Conservation (phyloP, 371 early-diverging fungal genomes). For the Dichotomocladium elegans region DNA sequence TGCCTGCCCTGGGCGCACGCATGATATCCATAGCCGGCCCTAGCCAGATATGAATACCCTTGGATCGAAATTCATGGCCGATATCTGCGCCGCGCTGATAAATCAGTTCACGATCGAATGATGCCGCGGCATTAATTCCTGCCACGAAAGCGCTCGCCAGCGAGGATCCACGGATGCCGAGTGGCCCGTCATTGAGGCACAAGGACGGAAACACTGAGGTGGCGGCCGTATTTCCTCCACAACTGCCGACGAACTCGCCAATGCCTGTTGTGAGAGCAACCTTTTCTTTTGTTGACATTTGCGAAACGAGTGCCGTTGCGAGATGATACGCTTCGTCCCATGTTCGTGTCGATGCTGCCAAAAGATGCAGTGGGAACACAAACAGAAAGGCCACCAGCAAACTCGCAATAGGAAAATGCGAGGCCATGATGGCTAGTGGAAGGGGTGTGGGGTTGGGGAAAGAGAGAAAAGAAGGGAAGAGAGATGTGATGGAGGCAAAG, state of each 20-base stretch:
- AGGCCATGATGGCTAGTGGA: background rate
- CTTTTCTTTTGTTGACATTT: conserved; percentile 31
- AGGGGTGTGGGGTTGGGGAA: background rate
- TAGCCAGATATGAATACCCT: conserved; percentile 46
- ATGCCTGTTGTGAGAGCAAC: conserved; percentile 27
- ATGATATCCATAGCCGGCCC: conserved; percentile 26
- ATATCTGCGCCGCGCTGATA: conserved; percentile 40
- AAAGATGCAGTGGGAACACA: too few species aligned
- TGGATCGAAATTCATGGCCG: conserved; percentile 48
- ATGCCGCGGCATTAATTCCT: conserved; percentile 51
- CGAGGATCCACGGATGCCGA: conserved; percentile 44
- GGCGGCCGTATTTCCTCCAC: conserved; percentile 46
- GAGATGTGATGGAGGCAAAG: background rate
- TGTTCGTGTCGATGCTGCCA: background rate
- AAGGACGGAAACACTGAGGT: conserved; percentile 45
- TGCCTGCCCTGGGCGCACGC: conserved; percentile 23
- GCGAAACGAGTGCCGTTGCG: conserved; percentile 19
- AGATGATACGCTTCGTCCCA: conserved; percentile 36
- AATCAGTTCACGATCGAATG: conserved; percentile 46
- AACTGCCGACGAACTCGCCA: conserved; percentile 30
- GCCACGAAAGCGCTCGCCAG: conserved; percentile 44
- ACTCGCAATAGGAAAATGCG: too few species aligned
- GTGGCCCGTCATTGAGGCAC: conserved; percentile 53
- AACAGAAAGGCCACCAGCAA: too few species aligned
- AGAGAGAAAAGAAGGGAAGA: background rate